A percentile compares a stretch with the other conserved stretches of the same genome.
Evolutionary conservation across 2,329 filamentous ascomycete species (phyloP).

Genomic region (Fonsecaea pedrosoi): DNA sequence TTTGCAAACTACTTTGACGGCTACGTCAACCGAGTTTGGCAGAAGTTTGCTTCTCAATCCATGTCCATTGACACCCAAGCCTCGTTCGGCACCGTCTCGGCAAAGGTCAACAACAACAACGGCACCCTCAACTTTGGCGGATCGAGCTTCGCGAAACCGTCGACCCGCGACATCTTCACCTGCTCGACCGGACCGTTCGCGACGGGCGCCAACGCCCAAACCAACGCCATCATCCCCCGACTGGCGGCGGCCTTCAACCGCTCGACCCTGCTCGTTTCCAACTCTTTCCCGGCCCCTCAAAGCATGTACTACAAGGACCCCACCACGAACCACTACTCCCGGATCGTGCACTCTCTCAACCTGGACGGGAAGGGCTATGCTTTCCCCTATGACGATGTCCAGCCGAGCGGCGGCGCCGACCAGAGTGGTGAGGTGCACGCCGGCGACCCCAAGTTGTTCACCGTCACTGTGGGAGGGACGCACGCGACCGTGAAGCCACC

Average conservation of each 20-base stretch:
- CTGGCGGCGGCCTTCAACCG: constrained; percentile 78
- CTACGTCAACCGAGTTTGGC: constrained; percentile 61
- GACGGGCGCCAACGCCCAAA: constrained; percentile 51
- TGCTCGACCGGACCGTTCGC: constrained; percentile 69
- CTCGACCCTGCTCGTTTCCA: constrained; percentile 64
- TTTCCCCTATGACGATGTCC: constrained; percentile 75
- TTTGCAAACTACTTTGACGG: constrained; percentile 60
- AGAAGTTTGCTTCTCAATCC: constrained; percentile 52
- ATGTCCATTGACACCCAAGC: constrained; percentile 71
- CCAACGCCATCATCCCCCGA: constrained; percentile 72
- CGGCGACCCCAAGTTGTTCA: constrained; percentile 61
- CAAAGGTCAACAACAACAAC: constrained; percentile 50
- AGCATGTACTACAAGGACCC: constrained; percentile 60
- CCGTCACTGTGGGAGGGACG: constrained; percentile 62
- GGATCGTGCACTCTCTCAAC: constrained; percentile 68
- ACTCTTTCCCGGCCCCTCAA: constrained; percentile 60
- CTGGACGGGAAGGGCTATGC: constrained; percentile 69
- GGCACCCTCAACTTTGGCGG: constrained; percentile 52
- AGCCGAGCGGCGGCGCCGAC: constrained; percentile 60
- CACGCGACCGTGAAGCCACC: constrained; percentile 19
- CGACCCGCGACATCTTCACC: constrained; percentile 68
- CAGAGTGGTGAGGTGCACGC: constrained; percentile 70
- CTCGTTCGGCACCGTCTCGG: constrained; percentile 60
- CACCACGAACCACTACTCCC: constrained; percentile 71
- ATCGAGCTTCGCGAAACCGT: constrained; percentile 62